These are phyloP conservation scores for Arthrobotrys entomopaga DNA, from an alignment of 2,329 filamentous ascomycete species.

Conservation along the genomic window DNA sequence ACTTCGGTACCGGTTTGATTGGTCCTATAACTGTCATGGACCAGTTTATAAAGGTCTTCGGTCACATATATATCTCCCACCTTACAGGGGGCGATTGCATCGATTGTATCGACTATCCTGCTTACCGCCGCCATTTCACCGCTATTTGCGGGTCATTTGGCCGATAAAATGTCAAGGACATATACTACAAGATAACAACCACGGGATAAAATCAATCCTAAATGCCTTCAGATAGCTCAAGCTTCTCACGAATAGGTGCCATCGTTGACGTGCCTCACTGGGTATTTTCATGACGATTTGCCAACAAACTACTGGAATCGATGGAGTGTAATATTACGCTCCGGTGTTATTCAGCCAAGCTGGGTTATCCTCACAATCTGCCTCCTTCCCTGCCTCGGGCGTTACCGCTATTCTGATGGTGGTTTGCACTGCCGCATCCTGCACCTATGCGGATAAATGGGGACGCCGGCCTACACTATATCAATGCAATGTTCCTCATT, in stretches of 20 bases:
- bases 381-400: conserved; percentile 71
- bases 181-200: conserved; percentile 62
- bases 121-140: conserved; percentile 70
- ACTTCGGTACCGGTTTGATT: conserved; percentile 68
- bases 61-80: conserved; percentile 67
- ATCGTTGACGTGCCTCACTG: conserved; percentile 65
- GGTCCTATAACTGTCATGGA: conserved; percentile 71
- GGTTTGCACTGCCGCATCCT: conserved; percentile 68
- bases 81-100: conserved; percentile 68
- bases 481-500: conserved; percentile 70
- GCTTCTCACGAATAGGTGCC: conserved; percentile 61
- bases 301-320: conserved; percentile 72
- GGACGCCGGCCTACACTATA: conserved; percentile 68
- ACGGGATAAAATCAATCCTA: conserved; percentile 55
- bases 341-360: conserved; percentile 71
- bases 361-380: conserved; percentile 67
- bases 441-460: conserved; percentile 69
- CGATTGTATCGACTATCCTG: conserved; percentile 71
- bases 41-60: conserved; percentile 66
- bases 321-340: conserved; percentile 73
- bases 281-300: conserved; percentile 70
- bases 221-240: conserved; percentile 39
- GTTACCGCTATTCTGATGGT: conserved; percentile 71
- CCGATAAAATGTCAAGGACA: conserved; percentile 67
- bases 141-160: conserved; percentile 69